Evolutionary conservation across 2,329 filamentous ascomycete species (phyloP), one percentile per base, ranked within the genome.

Genomic region (Colletotrichum falcatum): DNA sequence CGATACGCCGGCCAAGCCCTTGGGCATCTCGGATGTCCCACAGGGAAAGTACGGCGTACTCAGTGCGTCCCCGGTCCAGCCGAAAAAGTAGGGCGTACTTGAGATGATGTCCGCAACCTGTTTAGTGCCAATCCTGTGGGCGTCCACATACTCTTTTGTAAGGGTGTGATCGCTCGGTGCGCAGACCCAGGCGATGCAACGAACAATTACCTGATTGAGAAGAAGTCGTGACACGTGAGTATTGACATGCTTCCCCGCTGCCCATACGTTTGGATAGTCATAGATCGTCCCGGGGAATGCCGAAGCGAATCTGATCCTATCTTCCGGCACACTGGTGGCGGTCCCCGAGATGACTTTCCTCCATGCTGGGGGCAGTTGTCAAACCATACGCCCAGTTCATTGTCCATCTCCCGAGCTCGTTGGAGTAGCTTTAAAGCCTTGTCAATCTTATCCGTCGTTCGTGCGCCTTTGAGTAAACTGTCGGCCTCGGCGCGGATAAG

Each of bases 11-110:
- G 74, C 74, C 53, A 74, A 58, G 1, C 74, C 74, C 46, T 76
- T 76, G 26, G 75, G 75, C 35, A 56, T 75, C 44, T 75, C 74
- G 12, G 75, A 67, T 3, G 74, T 74, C 2, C 75, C 75, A 39
- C 75, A 76, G 2, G 74, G 75, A 35, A 76, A 76, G 44, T 72
- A 71, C 2, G 75, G 74, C 26, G 73, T 75, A 14, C 74, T 76
- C 26, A 71, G 23, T 6, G 56, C 54, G 51, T 76, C 75, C 2
- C 75, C 75, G 0, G 66, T 73, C 75, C 75, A 76, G 4, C 65
- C 71, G 16, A 74, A 72, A 39, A 76, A 76, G 28, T 76, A 76
- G 0, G 75, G 75, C 7, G 72, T 73, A 48, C 73, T 74, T 2
- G 74, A 66, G 16, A 76, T 69, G n/a, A 76, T 72, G 18, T 73